Evolutionary conservation across 2,329 filamentous ascomycete genomes (phyloP).

Genomic region (Nectriaceae sp.): DNA sequence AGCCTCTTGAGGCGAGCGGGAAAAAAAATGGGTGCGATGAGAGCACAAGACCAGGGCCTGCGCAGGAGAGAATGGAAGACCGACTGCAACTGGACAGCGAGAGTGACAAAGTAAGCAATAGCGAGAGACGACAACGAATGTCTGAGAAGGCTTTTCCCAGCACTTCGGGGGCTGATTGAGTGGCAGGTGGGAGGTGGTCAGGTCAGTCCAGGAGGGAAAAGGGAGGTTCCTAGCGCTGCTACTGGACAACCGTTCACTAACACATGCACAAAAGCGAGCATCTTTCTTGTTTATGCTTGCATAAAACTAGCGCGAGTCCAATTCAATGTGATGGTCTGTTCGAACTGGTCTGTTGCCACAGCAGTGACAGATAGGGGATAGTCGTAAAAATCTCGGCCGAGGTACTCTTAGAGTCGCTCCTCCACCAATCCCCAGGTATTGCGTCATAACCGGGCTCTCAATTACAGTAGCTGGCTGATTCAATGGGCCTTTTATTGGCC

Average conservation of each 20-base stretch:
- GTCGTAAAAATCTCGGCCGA: too few species aligned
- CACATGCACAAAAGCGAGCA: background rate
- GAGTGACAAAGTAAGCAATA: background rate
- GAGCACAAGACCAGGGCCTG: background rate
- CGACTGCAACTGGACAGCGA: background rate
- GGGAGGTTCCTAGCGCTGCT: background rate
- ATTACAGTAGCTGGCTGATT: too few species aligned
- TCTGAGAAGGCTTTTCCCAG: background rate
- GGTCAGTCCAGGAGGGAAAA: background rate
- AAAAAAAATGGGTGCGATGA: background rate
- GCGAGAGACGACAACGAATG: slow-evolving; percentile 1
- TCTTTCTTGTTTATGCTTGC: background rate
- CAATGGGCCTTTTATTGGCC: too few species aligned
- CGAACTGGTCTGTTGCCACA: background rate
- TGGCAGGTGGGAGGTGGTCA: background rate
- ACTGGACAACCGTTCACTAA: too few species aligned
- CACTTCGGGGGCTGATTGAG: background rate
- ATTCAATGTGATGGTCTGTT: background rate
- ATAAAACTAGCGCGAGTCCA: background rate
- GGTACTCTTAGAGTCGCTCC: background rate
- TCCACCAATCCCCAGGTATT: background rate
- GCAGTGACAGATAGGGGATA: too few species aligned
- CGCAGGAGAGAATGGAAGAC: background rate
- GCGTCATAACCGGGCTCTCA: too few species aligned
- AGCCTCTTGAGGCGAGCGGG: background rate